Evolutionary conservation across 768 basidiomycete species (phyloP).

Genomic region (Xerocomellus chrysenteron): DNA sequence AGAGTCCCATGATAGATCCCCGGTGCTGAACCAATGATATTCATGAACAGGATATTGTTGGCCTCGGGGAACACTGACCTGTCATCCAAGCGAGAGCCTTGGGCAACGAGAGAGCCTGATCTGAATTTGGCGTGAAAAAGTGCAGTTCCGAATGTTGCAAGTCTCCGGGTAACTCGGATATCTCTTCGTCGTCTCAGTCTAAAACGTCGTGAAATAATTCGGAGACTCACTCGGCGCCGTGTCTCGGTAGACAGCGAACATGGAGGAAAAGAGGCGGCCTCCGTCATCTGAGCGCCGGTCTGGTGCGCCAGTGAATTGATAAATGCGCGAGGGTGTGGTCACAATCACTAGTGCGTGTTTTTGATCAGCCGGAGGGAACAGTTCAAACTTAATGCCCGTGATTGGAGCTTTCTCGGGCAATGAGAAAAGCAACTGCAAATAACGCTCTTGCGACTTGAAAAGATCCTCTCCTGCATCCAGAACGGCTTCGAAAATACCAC

Average conservation of each 20-base stretch:
- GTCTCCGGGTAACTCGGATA: conserved; percentile 86
- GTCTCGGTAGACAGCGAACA: conserved; percentile 77
- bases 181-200: conserved; percentile 54
- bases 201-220: background rate
- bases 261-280: conserved; percentile 67
- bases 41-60: conserved; percentile 1
- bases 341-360: conserved; percentile 69
- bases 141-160: conserved; percentile 75
- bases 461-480: conserved; percentile 90
- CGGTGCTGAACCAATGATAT: conserved; percentile 48
- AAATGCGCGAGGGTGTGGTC: conserved; percentile 85
- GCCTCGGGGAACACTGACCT: conserved; percentile 43
- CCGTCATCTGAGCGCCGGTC: conserved; percentile 73
- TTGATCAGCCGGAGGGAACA: conserved; percentile 63
- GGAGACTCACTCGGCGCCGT: conserved; percentile 69
- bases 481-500: conserved; percentile 84
- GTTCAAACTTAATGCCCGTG: conserved; percentile 82
- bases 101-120: conserved; percentile 68
- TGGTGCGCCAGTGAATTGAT: conserved; percentile 78
- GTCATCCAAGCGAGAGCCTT: conserved; percentile 89
- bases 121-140: conserved; percentile 70
- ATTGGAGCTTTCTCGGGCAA: conserved; percentile 81
- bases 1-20: conserved; percentile 87
- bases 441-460: conserved; percentile 85
- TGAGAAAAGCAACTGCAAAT: conserved; percentile 70